A percentile compares a stretch with the other conserved stretches of the same genome.
These are phyloP conservation scores for Infundibulicybe gibba DNA, from an alignment of 768 basidiomycete species.

Conservation along the genomic window DNA sequence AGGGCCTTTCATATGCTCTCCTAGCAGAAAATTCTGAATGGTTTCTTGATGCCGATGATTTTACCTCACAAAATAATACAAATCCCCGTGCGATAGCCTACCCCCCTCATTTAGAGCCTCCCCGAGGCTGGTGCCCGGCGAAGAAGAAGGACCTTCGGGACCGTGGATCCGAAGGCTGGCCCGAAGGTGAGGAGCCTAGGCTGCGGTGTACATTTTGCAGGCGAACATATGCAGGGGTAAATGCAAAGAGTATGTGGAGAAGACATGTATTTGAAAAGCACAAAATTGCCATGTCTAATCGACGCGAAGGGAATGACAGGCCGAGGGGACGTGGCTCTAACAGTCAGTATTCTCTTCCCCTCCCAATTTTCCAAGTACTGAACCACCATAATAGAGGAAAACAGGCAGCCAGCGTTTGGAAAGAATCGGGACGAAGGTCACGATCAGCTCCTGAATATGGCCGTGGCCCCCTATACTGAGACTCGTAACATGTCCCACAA, in stretches of 20 bases:
- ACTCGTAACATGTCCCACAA: conserved; percentile 32
- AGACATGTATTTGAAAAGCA: conserved; percentile 88
- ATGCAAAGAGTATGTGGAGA: conserved; percentile 91
- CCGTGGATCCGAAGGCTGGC: conserved; percentile 66
- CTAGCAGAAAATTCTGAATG: conserved; percentile 78
- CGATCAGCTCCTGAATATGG: conserved; percentile 38
- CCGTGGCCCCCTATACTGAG: conserved; percentile 35
- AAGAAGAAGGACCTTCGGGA: conserved; percentile 79
- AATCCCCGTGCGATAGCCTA: conserved; percentile 61
- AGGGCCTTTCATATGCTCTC: conserved; percentile 67
- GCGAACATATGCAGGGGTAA: conserved; percentile 80
- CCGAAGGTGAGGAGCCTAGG: conserved; percentile 76
- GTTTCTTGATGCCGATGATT: conserved; percentile 74
- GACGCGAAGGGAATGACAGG: conserved; percentile 67
- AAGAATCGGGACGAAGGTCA: conserved; percentile 31
- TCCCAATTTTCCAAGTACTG: conserved; percentile 1
- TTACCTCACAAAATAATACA: conserved; percentile 40
- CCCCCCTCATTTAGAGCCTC: conserved; percentile 76
- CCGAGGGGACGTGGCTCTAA: conserved; percentile 61
- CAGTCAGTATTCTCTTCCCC: conserved; percentile 42
- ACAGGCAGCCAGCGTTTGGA: conserved; percentile 30
- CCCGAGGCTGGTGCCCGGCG: conserved; percentile 84
- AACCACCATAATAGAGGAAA: conserved; percentile 46
- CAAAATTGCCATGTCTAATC: conserved; percentile 86
- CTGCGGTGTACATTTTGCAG: conserved; percentile 84